A percentile compares a stretch with the other conserved stretches of the same genome.
Evolutionary conservation across 108 stramenopile genomes (phyloP).

Genomic region (Schizochytrium sp.): DNA sequence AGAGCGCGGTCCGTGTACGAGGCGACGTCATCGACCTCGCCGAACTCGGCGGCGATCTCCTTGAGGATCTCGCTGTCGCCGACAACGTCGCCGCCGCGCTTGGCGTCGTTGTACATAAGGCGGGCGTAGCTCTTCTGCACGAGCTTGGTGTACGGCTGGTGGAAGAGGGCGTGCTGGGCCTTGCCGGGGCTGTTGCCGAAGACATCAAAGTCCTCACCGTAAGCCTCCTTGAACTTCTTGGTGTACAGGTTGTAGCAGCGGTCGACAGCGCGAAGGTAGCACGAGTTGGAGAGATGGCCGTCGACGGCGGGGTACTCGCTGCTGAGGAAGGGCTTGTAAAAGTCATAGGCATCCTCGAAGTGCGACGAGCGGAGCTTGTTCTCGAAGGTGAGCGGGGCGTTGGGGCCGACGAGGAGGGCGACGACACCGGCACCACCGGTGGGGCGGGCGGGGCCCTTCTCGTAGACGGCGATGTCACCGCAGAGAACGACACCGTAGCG

Average conservation of each 20-base stretch:
- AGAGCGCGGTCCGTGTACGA: conserved; percentile 16
- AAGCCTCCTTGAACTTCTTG: conserved; percentile 49
- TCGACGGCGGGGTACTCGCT: conserved; percentile 92
- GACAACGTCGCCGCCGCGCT: conserved; percentile 27
- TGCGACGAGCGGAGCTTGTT: conserved; percentile 71
- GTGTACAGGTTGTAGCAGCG: conserved; percentile 73
- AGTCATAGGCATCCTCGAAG: conserved; percentile 87
- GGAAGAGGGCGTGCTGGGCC: conserved; percentile 80
- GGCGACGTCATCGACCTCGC: conserved; percentile 21
- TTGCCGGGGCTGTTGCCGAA: not conserved
- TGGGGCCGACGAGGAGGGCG: conserved; percentile 78
- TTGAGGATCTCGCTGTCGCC: not conserved
- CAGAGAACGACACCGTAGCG: conserved; percentile 91
- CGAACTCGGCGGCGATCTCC: conserved; percentile 15
- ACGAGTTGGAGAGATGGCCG: conserved; percentile 79
- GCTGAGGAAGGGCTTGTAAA: conserved; percentile 88
- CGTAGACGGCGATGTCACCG: conserved; percentile 87
- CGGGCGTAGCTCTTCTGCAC: conserved; percentile 87
- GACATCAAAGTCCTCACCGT: conserved; percentile 18
- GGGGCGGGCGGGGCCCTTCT: conserved; percentile 81
- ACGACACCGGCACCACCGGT: conserved; percentile 92
- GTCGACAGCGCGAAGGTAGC: conserved; percentile 88
- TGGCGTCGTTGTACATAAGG: conserved; percentile 73
- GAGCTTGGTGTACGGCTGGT: conserved; percentile 97
- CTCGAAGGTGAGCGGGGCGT: conserved; percentile 74